These are phyloP conservation scores for Trifolium pratense DNA, from an alignment of 306 rosid species.

Conservation along the genomic window DNA sequence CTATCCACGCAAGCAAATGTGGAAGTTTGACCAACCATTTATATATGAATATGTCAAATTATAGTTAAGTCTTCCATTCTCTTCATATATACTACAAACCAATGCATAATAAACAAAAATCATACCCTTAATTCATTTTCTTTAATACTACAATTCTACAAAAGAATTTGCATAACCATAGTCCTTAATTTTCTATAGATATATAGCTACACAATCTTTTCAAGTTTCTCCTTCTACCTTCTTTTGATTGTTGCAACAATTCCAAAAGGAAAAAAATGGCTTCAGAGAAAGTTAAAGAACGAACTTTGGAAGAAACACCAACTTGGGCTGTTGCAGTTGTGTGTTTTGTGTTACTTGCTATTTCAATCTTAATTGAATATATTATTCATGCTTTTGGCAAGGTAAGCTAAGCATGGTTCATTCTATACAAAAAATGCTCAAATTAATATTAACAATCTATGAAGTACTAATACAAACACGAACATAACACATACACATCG, in stretches of 20 bases:
- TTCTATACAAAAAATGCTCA: neutral
- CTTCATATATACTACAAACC: neutral
- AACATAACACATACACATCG: neutral
- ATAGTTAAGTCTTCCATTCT: neutral
- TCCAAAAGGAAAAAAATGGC: conserved; percentile 14
- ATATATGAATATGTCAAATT: conserved; percentile 1
- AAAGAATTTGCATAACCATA: neutral
- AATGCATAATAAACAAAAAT: neutral
- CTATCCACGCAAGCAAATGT: neutral
- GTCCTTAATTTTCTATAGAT: neutral
- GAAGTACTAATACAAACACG: neutral
- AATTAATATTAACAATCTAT: neutral
- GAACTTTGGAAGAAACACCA: conserved; percentile 56
- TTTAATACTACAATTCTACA: neutral
- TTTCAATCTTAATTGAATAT: conserved; percentile 70
- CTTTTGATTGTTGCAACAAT: conserved; percentile 8
- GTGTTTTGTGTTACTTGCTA: conserved; percentile 62
- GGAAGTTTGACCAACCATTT: too few species aligned
- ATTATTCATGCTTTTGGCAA: conserved; percentile 63
- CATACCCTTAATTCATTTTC: neutral
- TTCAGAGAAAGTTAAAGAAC: conserved; percentile 26
- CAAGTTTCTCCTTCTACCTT: neutral
- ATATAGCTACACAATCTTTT: neutral
- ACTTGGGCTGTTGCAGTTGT: conserved; percentile 93
- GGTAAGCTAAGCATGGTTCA: conserved; percentile 14